phyloP scores from a whole-genome alignment of 2,329 filamentous ascomycete species.

The Claviceps arundinis region DNA sequence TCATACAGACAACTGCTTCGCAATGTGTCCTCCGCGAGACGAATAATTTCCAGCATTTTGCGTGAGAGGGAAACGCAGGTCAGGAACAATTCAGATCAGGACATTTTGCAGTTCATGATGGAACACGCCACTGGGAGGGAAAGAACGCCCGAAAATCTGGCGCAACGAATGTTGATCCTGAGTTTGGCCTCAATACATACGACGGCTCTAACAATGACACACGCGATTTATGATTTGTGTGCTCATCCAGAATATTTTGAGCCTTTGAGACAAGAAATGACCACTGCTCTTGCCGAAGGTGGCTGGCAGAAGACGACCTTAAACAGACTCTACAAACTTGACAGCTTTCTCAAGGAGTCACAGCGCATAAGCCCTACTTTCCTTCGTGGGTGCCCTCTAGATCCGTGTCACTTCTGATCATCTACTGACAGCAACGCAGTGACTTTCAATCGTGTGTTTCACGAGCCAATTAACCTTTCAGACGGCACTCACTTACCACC shows the following conservation, averaged over 20 bases:
- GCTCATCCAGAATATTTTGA: slow-evolving; percentile 25
- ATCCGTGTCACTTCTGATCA: background rate
- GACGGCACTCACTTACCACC: slow-evolving; percentile 3
- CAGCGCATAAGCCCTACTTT: slow-evolving; percentile 1
- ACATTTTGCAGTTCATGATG: slow-evolving; percentile 28
- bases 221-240: slow-evolving; percentile 26
- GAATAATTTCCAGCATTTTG: background rate
- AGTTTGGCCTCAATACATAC: slow-evolving; percentile 40
- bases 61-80: background rate
- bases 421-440: background rate
- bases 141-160: slow-evolving; percentile 39
- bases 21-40: background rate
- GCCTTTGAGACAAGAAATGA: slow-evolving; percentile 28
- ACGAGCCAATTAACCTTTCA: background rate
- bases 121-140: slow-evolving; percentile 15
- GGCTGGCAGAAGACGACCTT: slow-evolving; percentile 18
- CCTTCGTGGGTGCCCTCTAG: background rate
- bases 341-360: slow-evolving; percentile 2
- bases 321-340: slow-evolving; percentile 17
- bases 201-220: slow-evolving; percentile 22
- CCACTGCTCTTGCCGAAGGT: slow-evolving; percentile 19
- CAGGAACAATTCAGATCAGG: background rate
- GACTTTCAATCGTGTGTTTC: slow-evolving; percentile 2
- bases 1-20: background rate
- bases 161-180: slow-evolving; percentile 56